Evolutionary conservation across 169 alveolate species (phyloP).

Genomic region (Eimeria zaria): DNA sequence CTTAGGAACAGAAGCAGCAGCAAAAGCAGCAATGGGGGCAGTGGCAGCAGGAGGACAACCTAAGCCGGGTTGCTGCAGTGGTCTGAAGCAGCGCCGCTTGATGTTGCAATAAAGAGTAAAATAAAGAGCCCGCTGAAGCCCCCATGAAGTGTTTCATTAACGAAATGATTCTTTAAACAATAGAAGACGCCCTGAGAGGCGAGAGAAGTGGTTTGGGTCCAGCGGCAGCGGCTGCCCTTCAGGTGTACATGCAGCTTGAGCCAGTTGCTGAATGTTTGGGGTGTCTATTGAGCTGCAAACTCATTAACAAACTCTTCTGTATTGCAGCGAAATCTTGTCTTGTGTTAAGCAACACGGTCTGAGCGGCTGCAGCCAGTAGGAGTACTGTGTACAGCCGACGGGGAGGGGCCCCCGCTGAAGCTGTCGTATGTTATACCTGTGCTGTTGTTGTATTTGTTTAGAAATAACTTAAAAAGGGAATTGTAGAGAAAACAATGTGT

Average conservation of each 20-base stretch:
- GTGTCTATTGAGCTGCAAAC: conserved; percentile 1
- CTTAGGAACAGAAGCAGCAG: conserved; percentile 10
- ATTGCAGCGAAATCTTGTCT: neutral
- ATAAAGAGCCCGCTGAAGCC: neutral
- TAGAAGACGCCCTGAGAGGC: conserved; percentile 20
- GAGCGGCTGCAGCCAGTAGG: neutral
- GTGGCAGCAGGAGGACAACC: neutral
- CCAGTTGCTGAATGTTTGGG: neutral
- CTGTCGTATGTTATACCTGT: neutral
- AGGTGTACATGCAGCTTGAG: conserved; percentile 12
- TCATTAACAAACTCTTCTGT: neutral
- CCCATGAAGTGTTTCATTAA: neutral
- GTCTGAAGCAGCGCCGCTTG: neutral
- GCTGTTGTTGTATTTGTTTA: neutral
- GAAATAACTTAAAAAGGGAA: neutral
- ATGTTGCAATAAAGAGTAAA: neutral
- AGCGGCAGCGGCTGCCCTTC: conserved; percentile 5
- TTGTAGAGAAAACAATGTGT: no score
- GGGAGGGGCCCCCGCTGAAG: neutral
- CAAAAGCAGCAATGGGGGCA: neutral
- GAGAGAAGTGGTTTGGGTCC: neutral
- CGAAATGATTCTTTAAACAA: neutral
- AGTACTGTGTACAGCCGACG: neutral
- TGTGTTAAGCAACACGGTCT: neutral
- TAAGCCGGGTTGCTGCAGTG: conserved; percentile 11